Base-by-base conservation (phyloP, 176 grass and related monocot species). In the Eragrostis nindensis region DNA sequence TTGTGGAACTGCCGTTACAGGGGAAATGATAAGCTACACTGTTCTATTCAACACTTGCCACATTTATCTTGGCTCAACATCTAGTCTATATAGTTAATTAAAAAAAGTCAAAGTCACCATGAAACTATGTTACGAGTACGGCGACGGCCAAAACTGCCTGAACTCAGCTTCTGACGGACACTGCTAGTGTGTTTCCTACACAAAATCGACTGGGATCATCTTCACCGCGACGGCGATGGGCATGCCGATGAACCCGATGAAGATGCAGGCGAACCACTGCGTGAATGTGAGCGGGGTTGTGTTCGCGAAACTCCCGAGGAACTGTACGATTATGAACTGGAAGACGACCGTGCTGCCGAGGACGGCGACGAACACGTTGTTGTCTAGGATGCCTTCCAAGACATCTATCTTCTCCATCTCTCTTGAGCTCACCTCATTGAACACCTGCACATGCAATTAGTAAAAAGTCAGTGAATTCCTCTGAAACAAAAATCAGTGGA, bases 381-480 rank as follows among this genome's bases (percentile, higher is more conserved):
- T 98, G 64, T 95, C 53, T 72, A 95, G 88, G 84, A 98, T 95
- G 84, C 92, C 96, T 62, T 86, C 43, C 29, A 98, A 93, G 14
- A 98, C 90, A 57, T 98, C 73, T 67, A 98, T 95, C 86, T 90
- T 98, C 71, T 95, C 96, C 96, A 98, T 98, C 75, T 98, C 96
- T 49, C 96, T 86, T 49, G 92, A 95, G 78, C 88, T 95, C 76
- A 98, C 90, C 86, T 98, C 96, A 53, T 98, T 98, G 81, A 98
- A 98, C 5, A 98, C 90, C 96, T 98, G 74, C 44, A 70, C 66
- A 90, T n/a, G 16, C 9, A 82, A 73, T 36, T 36, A 36, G 4
- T 36, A 36, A 2, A 36, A 36, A 36, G 32, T 36, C 32, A 36
- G 32, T 36, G 32, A 4, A 36, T 36, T 36, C 32, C 32, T 4